Conservation (phyloP, 805 yeast species). For the Candida alai region DNA sequence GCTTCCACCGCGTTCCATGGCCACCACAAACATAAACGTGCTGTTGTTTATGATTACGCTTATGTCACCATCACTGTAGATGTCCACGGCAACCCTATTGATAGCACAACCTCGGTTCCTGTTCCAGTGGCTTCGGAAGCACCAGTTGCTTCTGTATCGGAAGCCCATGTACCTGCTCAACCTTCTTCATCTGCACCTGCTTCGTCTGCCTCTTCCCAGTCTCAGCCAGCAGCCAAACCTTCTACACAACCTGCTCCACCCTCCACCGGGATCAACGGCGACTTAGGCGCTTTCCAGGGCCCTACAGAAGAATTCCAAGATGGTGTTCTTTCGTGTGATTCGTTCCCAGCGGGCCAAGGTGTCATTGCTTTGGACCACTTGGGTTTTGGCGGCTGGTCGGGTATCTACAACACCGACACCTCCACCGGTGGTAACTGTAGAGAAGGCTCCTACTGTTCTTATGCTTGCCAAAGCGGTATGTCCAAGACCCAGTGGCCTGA, state of each 20-base stretch:
- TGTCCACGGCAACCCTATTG: slow-evolving; percentile 36
- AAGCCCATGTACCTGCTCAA: slow-evolving; percentile 19
- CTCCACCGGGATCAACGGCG: slow-evolving; percentile 38
- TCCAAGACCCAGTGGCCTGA: slow-evolving; percentile 79
- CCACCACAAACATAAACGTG: slow-evolving; percentile 62
- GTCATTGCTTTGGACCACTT: slow-evolving; percentile 48
- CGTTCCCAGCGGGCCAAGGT: slow-evolving; percentile 75
- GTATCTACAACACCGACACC: slow-evolving; percentile 46
- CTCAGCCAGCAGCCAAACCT: slow-evolving; percentile 19
- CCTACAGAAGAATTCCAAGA: slow-evolving; percentile 60
- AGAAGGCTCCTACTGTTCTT: slow-evolving; percentile 71
- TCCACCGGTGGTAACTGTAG: slow-evolving; percentile 42
- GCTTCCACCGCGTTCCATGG: slow-evolving; percentile 47
- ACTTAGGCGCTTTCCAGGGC: slow-evolving; percentile 43
- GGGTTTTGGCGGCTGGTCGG: slow-evolving; percentile 42
- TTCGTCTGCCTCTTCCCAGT: slow-evolving; percentile 16
- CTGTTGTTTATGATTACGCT: slow-evolving; percentile 44
- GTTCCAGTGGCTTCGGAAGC: slow-evolving; percentile 18
- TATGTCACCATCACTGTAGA: slow-evolving; percentile 43
- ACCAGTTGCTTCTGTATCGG: slow-evolving; percentile 11
- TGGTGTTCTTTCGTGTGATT: slow-evolving; percentile 64
- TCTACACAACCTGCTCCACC: not conserved
- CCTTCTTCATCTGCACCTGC: slow-evolving; percentile 15
- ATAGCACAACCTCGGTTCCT: slow-evolving; percentile 16
- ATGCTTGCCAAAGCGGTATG: slow-evolving; percentile 78